Conservation (phyloP, 176 grass and related monocot genomes). For the Musa beccarii region DNA sequence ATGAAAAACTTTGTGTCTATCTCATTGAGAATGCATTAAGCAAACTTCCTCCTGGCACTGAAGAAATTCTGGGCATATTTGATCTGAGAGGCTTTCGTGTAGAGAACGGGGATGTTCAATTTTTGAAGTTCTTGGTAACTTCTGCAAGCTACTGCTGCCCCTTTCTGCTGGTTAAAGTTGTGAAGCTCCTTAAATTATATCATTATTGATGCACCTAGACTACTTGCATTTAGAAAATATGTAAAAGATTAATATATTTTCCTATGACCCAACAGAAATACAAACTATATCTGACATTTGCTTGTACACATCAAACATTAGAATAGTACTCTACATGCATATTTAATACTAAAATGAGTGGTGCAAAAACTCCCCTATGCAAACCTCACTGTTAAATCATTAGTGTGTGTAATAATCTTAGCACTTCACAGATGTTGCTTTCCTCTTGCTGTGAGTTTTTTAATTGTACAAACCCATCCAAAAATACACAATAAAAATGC, state of each 20-base stretch:
- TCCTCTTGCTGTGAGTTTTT: too few relatives aligned
- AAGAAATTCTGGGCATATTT: conserved; percentile 77
- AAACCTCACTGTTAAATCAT: too few relatives aligned
- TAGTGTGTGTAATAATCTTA: too few relatives aligned
- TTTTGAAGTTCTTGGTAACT: conserved; percentile 86
- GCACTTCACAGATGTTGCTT: too few relatives aligned
- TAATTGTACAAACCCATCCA: too few relatives aligned
- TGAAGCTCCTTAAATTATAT: background rate
- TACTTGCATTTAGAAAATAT: background rate
- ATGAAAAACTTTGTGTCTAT: conserved; percentile 71
- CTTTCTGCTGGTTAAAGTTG: background rate
- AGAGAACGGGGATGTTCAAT: conserved; percentile 70
- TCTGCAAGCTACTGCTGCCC: background rate
- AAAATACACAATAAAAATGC: too few relatives aligned
- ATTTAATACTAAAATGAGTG: too few relatives aligned
- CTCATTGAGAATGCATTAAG: conserved; percentile 74
- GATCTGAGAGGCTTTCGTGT: conserved; percentile 54
- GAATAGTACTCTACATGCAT: background rate
- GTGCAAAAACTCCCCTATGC: too few relatives aligned
- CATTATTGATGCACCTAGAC: too few relatives aligned
- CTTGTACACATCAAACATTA: background rate
- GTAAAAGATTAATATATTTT: background rate
- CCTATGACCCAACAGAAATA: background rate
- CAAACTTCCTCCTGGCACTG: conserved; percentile 51
- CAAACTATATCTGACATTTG: background rate